Base-by-base conservation (phyloP, 352 stramenopile genomes). In the Globisporangium nagaii region DNA sequence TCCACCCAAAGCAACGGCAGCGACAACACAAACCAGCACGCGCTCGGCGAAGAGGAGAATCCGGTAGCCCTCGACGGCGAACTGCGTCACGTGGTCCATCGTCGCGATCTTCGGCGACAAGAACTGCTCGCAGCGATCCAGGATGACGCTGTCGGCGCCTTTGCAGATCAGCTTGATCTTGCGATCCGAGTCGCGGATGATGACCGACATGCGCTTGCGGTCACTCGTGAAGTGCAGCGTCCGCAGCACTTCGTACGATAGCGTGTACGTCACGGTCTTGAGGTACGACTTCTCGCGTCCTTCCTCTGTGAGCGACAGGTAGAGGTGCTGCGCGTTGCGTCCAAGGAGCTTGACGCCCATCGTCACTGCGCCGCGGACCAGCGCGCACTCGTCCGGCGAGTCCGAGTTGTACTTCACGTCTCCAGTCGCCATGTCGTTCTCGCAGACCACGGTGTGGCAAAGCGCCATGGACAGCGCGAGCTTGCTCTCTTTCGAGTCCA, bases 301-400 rank as follows among this genome's bases (percentile, higher is more conserved):
- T 70, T 88, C 77, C 50, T 90, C 77, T 0, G 77, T 85, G 13
- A 87, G 61, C 12, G 75, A 72, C n/a, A 90, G 34, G 48, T 79
- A 77, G 37, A 90, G 47, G 27, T 75, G 68, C 17, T 76, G 58
- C 0, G 66, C 74, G 31, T 70, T 83, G 30, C 76, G 67, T 10
- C 69, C 75, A 6, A 94, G 63, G 17, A 98, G 77, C 19, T 83
- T 76, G 2, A 96, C 65, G 0, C 93, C 93, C 63, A 96, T 87
- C 2, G 60, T 44, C 27, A 75, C 68, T 0, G 85, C 90, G 2
- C 84, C 90, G 17, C 82, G 64, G 0, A 98, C 93, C 0, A 98
- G 71, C 7, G 93, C 93, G 32, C 86, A 86, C 58, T 98, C 93
- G 56, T 98, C 93, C 0, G 93, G 93, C 7, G 87, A 97, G 52